Conservation (phyloP, 2,329 filamentous ascomycete genomes). For the Triangularia setosa region DNA sequence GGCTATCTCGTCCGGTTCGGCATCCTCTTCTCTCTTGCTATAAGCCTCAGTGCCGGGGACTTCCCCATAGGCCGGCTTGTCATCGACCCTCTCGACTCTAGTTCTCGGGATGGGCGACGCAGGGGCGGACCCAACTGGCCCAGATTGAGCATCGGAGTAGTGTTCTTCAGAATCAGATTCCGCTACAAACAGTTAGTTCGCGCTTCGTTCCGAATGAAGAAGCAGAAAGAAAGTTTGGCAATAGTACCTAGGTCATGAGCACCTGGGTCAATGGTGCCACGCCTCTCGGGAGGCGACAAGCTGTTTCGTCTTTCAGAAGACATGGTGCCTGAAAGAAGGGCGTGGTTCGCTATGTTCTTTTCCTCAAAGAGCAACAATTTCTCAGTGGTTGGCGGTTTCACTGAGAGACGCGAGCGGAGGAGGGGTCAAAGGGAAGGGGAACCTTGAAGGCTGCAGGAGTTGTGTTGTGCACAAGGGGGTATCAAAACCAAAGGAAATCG, state of each 20-base stretch:
- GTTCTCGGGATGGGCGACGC: constrained; percentile 55
- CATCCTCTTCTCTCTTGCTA: constrained; percentile 52
- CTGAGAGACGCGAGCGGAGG: background rate
- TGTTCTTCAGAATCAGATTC: constrained; percentile 66
- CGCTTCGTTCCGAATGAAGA: background rate
- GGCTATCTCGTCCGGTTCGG: constrained; percentile 58
- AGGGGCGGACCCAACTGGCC: constrained; percentile 38
- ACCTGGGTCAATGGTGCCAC: constrained; percentile 50
- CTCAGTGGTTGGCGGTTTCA: background rate
- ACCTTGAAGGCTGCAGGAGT: constrained; percentile 4
- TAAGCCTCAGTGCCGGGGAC: constrained; percentile 59
- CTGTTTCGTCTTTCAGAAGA: constrained; percentile 35
- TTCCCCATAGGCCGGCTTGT: constrained; percentile 57
- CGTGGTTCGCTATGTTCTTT: background rate
- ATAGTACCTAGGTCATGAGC: constrained; percentile 56
- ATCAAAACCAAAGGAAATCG: background rate
- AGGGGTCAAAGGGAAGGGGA: background rate
- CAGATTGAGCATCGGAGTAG: constrained; percentile 63
- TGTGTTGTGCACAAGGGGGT: background rate
- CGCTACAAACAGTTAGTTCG: constrained; percentile 25
- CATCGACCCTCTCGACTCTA: constrained; percentile 55
- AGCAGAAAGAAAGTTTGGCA: background rate
- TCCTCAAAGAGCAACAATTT: background rate
- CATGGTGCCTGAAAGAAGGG: constrained; percentile 10
- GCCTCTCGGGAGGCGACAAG: constrained; percentile 39